Percentiles rank a stretch among this genome's conserved stretches.
Conservation (phyloP, 441 rosid genomes). For the Gossypium schwendimanii region DNA sequence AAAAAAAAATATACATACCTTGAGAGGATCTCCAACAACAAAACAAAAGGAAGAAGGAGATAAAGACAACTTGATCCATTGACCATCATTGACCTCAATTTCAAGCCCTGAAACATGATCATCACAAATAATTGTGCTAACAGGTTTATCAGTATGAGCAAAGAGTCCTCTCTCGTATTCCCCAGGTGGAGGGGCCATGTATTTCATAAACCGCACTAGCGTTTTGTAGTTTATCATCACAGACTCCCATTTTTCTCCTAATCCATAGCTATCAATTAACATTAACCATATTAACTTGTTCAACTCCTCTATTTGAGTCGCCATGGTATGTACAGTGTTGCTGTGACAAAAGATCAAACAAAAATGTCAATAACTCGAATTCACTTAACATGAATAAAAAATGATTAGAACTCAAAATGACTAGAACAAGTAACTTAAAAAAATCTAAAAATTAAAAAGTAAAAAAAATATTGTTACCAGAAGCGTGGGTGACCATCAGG, state of each 20-base stretch:
- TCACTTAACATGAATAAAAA: too few species aligned
- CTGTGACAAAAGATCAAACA: not conserved
- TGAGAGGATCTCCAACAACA: conserved; percentile 21
- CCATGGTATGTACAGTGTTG: not conserved
- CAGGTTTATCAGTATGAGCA: conserved; percentile 15
- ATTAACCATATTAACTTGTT: not conserved
- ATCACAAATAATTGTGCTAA: conserved; percentile 8
- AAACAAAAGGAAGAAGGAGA: conserved; percentile 8
- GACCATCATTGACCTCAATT: not conserved
- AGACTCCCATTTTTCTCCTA: not conserved
- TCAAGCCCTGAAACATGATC: conserved; percentile 16
- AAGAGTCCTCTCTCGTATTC: not conserved
- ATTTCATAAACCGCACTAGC: not conserved
- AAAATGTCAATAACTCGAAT: too few species aligned
- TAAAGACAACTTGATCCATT: conserved; percentile 13
- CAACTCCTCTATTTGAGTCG: not conserved
- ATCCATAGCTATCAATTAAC: not conserved
- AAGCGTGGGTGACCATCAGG: not conserved
- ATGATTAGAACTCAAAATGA: too few species aligned
- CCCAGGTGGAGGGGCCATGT: not conserved
- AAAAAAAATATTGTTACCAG: not conserved
- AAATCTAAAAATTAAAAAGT: not conserved
- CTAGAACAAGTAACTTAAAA: too few species aligned
- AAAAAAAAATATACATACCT: not conserved
- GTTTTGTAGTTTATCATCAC: not conserved